Conservation (phyloP, 2,329 filamentous ascomycete species). For the Sarocladium oryzae region DNA sequence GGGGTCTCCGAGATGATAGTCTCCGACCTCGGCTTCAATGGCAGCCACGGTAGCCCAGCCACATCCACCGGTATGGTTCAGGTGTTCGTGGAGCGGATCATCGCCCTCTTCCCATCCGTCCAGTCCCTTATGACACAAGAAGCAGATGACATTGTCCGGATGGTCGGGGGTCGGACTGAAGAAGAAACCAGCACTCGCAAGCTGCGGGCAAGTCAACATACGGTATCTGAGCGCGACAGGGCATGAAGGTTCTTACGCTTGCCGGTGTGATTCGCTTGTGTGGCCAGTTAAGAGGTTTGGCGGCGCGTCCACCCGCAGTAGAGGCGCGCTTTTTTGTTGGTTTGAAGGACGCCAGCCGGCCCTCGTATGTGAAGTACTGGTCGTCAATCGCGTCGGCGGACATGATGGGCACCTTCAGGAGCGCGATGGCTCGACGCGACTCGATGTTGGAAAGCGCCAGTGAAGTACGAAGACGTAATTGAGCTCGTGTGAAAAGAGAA, state of each 20-base stretch:
- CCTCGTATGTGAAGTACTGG: conserved; percentile 58
- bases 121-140: conserved; percentile 74
- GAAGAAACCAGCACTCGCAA: conserved; percentile 87
- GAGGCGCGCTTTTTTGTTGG: conserved; percentile 65
- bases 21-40: conserved; percentile 54
- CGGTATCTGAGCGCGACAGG: not conserved
- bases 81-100: conserved; percentile 75
- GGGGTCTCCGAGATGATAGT: conserved; percentile 67
- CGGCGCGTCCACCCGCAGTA: conserved; percentile 43
- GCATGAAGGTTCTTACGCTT: conserved; percentile 20
- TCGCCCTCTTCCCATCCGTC: conserved; percentile 91
- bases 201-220: conserved; percentile 43
- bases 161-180: conserved; percentile 69
- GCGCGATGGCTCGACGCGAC: conserved; percentile 9
- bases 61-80: conserved; percentile 75
- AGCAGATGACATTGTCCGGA: conserved; percentile 86
- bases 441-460: not conserved
- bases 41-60: conserved; percentile 75
- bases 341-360: conserved; percentile 74
- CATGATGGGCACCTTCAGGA: conserved; percentile 19
- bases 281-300: conserved; percentile 67
- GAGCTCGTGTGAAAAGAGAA: conserved; percentile 12
- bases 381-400: conserved; percentile 32
- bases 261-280: conserved; percentile 41
- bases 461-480: not conserved